Evolutionary conservation across 805 yeast genomes (phyloP), one percentile per base, ranked within the genome.

Genomic region (Kluyveromyces aestuarii): DNA sequence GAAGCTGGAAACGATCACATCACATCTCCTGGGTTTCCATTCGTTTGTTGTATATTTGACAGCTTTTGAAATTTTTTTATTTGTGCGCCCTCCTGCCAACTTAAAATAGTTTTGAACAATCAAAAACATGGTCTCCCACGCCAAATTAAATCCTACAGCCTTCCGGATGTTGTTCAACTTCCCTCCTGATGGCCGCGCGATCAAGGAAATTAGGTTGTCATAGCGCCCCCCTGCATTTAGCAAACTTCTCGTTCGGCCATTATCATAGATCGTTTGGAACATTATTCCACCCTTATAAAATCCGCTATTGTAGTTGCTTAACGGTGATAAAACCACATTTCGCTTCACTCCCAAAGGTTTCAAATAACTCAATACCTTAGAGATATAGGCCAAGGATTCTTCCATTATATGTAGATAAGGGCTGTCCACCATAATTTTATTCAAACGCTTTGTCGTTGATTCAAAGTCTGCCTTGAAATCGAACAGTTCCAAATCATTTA

Each of bases 141-240:
- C 87, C 48, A 93, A 65, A 52, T 87, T 83, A 60, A 93, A 84
- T 0, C 99, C 98, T 40, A 90, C 97, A 1, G 89, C 96, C 47
- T 74, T 73, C 18, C 76, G 72, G 45, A 75, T 52, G 38, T 58
- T 60, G 37, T 49, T 56, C 2, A 52, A 45, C 44, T 61, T 61
- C 3, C 61, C 65, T 18, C 72, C 61, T 50, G 77, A 67, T 1
- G 80, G 75, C 54, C 86, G 80, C 0, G 91, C 77, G 51, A 88
- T 74, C 16, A 81, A 73, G 2, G 79, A 71, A 13, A 89, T 77
- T 54, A 93, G 72, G 18, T 73, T 71, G 58, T 91, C 98, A 61
- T 89, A 93, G 48, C 99, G 72, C 2, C 99, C 99, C 41, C 99
- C 99, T 0, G 93, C 91, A 14, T 93, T 93, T 39, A 93, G 70